Percentiles rank a stretch among this genome's conserved stretches.
Conservation (phyloP, 345 rosid genomes). For the Hibiscus tridactylites region DNA sequence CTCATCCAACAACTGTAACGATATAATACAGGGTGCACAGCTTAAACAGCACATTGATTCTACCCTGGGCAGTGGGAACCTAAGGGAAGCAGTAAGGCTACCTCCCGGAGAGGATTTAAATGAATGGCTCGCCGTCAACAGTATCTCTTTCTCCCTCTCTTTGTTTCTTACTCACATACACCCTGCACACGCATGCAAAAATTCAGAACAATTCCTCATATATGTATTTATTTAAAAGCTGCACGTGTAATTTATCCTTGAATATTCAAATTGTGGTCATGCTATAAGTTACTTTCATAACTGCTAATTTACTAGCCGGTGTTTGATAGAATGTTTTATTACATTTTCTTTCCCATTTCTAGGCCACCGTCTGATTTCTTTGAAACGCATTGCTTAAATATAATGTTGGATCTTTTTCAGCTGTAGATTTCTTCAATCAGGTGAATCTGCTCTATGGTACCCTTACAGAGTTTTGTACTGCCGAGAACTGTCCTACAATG, state of each 20-base stretch:
- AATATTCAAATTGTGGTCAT: background rate
- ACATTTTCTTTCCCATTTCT: background rate
- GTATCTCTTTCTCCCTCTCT: constrained; percentile 33
- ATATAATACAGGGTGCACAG: constrained; percentile 75
- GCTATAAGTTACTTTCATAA: background rate
- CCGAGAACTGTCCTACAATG: constrained; percentile 97
- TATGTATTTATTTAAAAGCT: background rate
- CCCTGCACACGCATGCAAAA: background rate
- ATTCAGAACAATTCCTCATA: background rate
- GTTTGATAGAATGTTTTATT: background rate
- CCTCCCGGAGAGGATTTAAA: constrained; percentile 98
- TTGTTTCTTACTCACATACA: background rate
- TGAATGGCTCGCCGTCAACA: constrained; percentile 99
- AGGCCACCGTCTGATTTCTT: background rate
- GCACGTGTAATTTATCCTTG: background rate
- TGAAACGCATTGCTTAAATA: constrained; percentile 14
- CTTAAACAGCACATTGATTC: constrained; percentile 97
- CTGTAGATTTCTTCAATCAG: constrained; percentile 99
- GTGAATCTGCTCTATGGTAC: constrained; percentile 98
- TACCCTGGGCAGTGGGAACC: constrained; percentile 92
- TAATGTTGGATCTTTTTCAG: constrained; percentile 40
- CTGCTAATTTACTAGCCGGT: background rate
- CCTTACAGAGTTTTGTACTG: constrained; percentile 93
- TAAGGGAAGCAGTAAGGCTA: constrained; percentile 96
- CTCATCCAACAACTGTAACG: background rate